Percentiles rank a stretch among this genome's conserved stretches.
These are phyloP conservation scores for Flaveria bidentis DNA, from an alignment of 129 eudicot species.

Conservation along the genomic window DNA sequence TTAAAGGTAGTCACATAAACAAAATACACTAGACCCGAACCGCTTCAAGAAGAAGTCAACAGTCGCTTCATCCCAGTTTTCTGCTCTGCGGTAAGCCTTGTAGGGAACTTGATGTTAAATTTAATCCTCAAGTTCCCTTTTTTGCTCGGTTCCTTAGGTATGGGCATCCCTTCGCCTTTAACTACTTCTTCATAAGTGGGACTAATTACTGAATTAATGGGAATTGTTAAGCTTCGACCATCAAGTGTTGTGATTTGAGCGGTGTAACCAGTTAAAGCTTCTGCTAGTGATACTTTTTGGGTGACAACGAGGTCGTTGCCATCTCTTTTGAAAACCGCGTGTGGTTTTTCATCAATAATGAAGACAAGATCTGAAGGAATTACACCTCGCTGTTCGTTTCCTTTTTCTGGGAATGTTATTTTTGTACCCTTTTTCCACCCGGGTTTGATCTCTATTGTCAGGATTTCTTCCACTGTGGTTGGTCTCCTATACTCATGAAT, in stretches of 20 bases:
- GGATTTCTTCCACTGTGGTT: slow-evolving; percentile 68
- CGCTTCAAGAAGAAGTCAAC: slow-evolving; percentile 35
- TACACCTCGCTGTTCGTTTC: slow-evolving; percentile 65
- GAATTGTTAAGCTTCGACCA: slow-evolving; percentile 56
- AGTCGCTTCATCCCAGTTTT: slow-evolving; percentile 60
- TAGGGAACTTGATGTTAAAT: slow-evolving; percentile 65
- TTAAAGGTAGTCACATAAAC: not conserved
- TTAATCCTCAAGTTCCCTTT: slow-evolving; percentile 63
- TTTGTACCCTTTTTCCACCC: slow-evolving; percentile 85
- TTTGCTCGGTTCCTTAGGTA: slow-evolving; percentile 64
- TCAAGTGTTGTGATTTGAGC: slow-evolving; percentile 61
- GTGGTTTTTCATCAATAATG: slow-evolving; percentile 73
- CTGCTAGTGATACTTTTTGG: slow-evolving; percentile 59
- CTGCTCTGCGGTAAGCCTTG: slow-evolving; percentile 58
- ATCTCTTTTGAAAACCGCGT: slow-evolving; percentile 58
- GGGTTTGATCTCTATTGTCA: slow-evolving; percentile 64
- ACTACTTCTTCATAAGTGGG: slow-evolving; percentile 70
- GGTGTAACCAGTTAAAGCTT: slow-evolving; percentile 70
- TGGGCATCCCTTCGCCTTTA: slow-evolving; percentile 75
- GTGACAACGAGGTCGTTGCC: slow-evolving; percentile 61
- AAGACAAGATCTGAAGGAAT: slow-evolving; percentile 65
- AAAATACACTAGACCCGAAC: not conserved
- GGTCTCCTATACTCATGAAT: slow-evolving; percentile 48
- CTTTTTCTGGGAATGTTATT: slow-evolving; percentile 72
- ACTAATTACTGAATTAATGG: slow-evolving; percentile 56